phyloP scores from a whole-genome alignment of 1,139 yeast genomes.

The Scheffersomyces illinoinensis region DNA sequence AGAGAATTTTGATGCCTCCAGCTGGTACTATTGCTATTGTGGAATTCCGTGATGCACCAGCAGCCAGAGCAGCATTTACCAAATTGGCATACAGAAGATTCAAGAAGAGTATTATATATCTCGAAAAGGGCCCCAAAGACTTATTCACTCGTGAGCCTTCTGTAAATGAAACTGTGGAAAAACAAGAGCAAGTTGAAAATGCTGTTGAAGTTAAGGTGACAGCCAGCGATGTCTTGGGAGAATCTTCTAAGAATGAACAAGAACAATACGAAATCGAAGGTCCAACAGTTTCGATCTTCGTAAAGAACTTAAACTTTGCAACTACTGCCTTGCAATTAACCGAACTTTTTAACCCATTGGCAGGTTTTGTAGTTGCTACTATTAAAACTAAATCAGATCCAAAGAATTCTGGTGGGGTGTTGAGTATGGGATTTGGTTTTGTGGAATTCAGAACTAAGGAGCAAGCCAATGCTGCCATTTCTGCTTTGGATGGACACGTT shows the following conservation, averaged over 20 bases:
- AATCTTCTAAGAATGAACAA: slow-evolving; percentile 28
- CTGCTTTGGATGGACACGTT: slow-evolving; percentile 71
- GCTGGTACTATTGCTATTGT: slow-evolving; percentile 95
- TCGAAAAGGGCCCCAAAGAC: slow-evolving; percentile 92
- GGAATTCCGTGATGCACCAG: slow-evolving; percentile 82
- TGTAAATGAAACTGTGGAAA: slow-evolving; percentile 28
- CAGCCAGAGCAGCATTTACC: slow-evolving; percentile 87
- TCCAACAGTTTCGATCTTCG: slow-evolving; percentile 82
- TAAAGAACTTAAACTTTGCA: slow-evolving; percentile 86
- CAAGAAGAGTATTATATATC: slow-evolving; percentile 79
- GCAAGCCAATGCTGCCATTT: slow-evolving; percentile 76
- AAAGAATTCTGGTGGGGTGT: slow-evolving; percentile 58
- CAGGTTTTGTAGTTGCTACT: slow-evolving; percentile 81
- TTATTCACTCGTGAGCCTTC: slow-evolving; percentile 66
- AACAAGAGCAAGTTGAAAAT: slow-evolving; percentile 16
- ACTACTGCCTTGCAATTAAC: slow-evolving; percentile 64
- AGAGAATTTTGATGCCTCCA: slow-evolving; percentile 89
- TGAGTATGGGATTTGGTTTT: slow-evolving; percentile 98
- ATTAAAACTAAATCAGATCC: slow-evolving; percentile 90
- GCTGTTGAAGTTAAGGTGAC: slow-evolving; percentile 46
- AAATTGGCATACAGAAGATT: slow-evolving; percentile 85
- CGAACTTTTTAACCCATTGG: slow-evolving; percentile 63
- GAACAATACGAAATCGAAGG: slow-evolving; percentile 52
- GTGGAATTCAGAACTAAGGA: slow-evolving; percentile 82
- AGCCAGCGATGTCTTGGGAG: slow-evolving; percentile 43